Evolutionary conservation across 768 basidiomycete species (phyloP).

Genomic region (Porpolomopsis calyptriformis): DNA sequence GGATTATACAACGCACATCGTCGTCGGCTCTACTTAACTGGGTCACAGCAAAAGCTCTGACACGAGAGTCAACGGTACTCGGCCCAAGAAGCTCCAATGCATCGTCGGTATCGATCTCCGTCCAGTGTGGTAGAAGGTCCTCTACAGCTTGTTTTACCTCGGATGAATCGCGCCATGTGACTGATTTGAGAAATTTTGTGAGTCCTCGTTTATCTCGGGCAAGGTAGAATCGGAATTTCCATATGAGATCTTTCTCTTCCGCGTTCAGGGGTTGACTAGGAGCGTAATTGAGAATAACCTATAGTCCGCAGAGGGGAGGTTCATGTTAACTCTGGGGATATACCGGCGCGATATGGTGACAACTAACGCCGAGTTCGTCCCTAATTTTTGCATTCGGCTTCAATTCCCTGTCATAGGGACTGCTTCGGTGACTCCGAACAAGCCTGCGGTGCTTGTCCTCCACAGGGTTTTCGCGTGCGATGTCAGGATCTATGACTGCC

Average conservation of each 20-base stretch:
- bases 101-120: slow-evolving; percentile 93
- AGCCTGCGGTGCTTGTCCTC: slow-evolving; percentile 94
- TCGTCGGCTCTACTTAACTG: slow-evolving; percentile 89
- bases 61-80: slow-evolving; percentile 79
- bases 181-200: slow-evolving; percentile 95
- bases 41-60: slow-evolving; percentile 87
- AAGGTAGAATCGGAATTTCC: slow-evolving; percentile 99
- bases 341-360: background rate
- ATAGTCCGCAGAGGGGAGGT: background rate
- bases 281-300: slow-evolving; percentile 87
- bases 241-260: slow-evolving; percentile 92
- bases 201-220: slow-evolving; percentile 84
- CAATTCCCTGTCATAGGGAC: slow-evolving; percentile 88
- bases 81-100: slow-evolving; percentile 92
- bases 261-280: slow-evolving; percentile 80
- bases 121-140: slow-evolving; percentile 91
- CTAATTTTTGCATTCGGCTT: slow-evolving; percentile 95
- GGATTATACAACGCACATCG: slow-evolving; percentile 46
- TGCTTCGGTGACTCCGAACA: slow-evolving; percentile 89
- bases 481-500: slow-evolving; percentile 85
- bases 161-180: slow-evolving; percentile 91
- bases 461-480: slow-evolving; percentile 86
- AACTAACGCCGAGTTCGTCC: slow-evolving; percentile 78
- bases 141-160: slow-evolving; percentile 99
- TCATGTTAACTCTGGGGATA: background rate